phyloP scores from a whole-genome alignment of 2,329 filamentous ascomycete genomes.

The Hirsutella thompsonii region DNA sequence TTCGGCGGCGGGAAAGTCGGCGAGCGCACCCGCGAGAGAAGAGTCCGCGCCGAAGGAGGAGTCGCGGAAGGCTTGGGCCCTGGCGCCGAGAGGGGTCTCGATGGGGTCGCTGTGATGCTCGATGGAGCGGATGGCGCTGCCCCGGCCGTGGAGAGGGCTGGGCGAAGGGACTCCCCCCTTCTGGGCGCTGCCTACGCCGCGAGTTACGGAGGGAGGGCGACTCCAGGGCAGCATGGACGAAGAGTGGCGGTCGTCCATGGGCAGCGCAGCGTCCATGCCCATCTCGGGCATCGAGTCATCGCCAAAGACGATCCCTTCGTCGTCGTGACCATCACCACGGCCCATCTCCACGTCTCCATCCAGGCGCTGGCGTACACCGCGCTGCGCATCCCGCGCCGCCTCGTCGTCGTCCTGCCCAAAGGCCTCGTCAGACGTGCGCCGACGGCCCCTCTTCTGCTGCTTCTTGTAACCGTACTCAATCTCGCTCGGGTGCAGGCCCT shows the following conservation, averaged over 20 bases:
- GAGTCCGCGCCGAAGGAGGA: constrained; percentile 16
- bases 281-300: constrained; percentile 44
- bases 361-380: constrained; percentile 25
- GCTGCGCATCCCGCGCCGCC: constrained; percentile 7
- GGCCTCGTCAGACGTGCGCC: constrained; percentile 30
- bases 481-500: constrained; percentile 11
- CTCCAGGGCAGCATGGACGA: constrained; percentile 41
- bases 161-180: constrained; percentile 18
- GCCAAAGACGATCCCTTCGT: constrained; percentile 18
- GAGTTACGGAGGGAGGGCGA: constrained; percentile 31
- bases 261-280: constrained; percentile 52
- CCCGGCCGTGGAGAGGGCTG: constrained; percentile 24
- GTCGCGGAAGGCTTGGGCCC: constrained; percentile 18
- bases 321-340: constrained; percentile 10
- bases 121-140: constrained; percentile 24
- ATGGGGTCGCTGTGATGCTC: constrained; percentile 33
- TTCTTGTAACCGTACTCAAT: constrained; percentile 6
- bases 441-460: constrained; percentile 17
- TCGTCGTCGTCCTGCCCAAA: constrained; percentile 25
- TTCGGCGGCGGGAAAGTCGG: constrained; percentile 8
- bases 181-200: constrained; percentile 23
- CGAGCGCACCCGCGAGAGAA: constrained; percentile 5
- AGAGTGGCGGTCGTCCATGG: constrained; percentile 53
- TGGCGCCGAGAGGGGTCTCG: constrained; percentile 16
- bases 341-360: constrained; percentile 16